A percentile compares a stretch with the other conserved stretches of the same genome.
Conservation (phyloP, 306 rosid genomes). For the Medicago lupulina region DNA sequence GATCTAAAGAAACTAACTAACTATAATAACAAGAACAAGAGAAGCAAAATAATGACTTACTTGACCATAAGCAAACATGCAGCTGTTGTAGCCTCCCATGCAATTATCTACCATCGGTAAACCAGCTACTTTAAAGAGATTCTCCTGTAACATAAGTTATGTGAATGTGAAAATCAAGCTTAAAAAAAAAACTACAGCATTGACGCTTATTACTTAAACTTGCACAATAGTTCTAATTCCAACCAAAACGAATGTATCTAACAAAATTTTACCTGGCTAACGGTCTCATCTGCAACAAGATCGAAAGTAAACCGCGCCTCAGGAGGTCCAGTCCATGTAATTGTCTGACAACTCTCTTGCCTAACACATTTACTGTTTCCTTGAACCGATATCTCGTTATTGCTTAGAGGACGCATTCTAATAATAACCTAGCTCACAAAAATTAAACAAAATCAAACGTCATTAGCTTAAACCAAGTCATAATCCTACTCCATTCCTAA, state of each 20-base stretch:
- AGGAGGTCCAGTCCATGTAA: slow-evolving; percentile 93
- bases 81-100: slow-evolving; percentile 94
- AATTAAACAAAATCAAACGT: slow-evolving; percentile 21
- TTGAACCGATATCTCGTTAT: slow-evolving; percentile 80
- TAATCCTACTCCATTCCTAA: not conserved
- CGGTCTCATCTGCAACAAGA: slow-evolving; percentile 92
- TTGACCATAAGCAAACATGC: slow-evolving; percentile 99
- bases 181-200: slow-evolving; percentile 10
- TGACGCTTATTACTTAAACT: not conserved
- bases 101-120: slow-evolving; percentile 97
- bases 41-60: slow-evolving; percentile 57
- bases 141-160: slow-evolving; percentile 66
- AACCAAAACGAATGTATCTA: slow-evolving; percentile 4
- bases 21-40: slow-evolving; percentile 24
- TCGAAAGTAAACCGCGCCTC: slow-evolving; percentile 96
- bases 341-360: slow-evolving; percentile 82
- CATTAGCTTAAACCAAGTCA: slow-evolving; percentile 22
- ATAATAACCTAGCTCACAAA: slow-evolving; percentile 75
- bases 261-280: slow-evolving; percentile 74
- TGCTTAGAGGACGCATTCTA: slow-evolving; percentile 92
- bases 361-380: slow-evolving; percentile 79
- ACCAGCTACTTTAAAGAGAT: slow-evolving; percentile 91
- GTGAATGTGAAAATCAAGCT: slow-evolving; percentile 35
- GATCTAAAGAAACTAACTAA: slow-evolving; percentile 17
- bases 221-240: not conserved